A percentile compares a stretch with the other conserved stretches of the same genome.
phyloP scores from a whole-genome alignment of 176 grass and related monocot genomes.

The Urochloa ruziziensis region DNA sequence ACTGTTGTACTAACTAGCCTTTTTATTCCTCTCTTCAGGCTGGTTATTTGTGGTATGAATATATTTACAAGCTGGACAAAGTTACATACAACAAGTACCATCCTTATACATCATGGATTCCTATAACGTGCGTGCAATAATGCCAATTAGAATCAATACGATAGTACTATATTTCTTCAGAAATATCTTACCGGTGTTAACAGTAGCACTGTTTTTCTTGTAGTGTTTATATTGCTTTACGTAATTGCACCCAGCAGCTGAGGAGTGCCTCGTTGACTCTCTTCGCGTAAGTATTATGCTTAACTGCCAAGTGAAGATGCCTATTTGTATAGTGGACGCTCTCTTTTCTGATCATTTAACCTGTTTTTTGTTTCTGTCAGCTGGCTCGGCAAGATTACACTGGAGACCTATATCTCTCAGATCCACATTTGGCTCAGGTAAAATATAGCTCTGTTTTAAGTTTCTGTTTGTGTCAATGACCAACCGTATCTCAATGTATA shows the following conservation, averaged over 20 bases:
- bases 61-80: conserved; percentile 97
- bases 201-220: conserved; percentile 35
- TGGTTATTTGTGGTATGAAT: conserved; percentile 92
- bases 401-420: conserved; percentile 95
- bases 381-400: conserved; percentile 94
- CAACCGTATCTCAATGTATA: neutral
- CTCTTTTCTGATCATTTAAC: neutral
- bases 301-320: neutral
- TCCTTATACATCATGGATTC: conserved; percentile 99
- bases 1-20: too few species aligned
- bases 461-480: neutral
- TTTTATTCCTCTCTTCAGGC: conserved; percentile 43
- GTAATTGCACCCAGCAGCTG: conserved; percentile 86
- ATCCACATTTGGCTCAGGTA: conserved; percentile 99
- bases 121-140: conserved; percentile 75
- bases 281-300: conserved; percentile 61
- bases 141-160: neutral
- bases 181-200: conserved; percentile 23
- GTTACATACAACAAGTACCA: conserved; percentile 95
- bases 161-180: neutral
- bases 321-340: conserved; percentile 11
- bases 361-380: conserved; percentile 49
- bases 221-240: conserved; percentile 88
- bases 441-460: neutral
- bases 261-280: conserved; percentile 74